Evolutionary conservation across 495 filamentous ascomycete genomes (phyloP).

Genomic region (Massariosphaeria phaeospora): DNA sequence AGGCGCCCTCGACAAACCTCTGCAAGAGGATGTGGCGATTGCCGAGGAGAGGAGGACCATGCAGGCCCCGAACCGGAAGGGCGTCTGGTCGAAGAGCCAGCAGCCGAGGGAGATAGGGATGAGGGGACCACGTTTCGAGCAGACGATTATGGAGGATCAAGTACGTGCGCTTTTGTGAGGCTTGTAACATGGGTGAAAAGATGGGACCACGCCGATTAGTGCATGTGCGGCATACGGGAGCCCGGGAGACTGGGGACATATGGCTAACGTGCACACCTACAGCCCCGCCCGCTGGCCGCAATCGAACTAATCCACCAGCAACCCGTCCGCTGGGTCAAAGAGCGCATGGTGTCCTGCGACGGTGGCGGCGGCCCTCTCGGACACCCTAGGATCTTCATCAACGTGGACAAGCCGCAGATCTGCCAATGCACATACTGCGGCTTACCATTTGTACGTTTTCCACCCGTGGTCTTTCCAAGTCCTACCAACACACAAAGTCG

Average conservation of each 20-base stretch:
- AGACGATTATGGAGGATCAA: slow-evolving; percentile 86
- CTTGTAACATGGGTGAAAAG: neutral
- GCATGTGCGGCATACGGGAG: neutral
- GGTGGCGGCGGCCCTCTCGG: slow-evolving; percentile 89
- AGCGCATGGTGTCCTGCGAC: slow-evolving; percentile 76
- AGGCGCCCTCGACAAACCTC: slow-evolving; percentile 41
- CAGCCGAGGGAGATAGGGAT: slow-evolving; percentile 73
- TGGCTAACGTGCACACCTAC: slow-evolving; percentile 19
- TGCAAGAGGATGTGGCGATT: slow-evolving; percentile 57
- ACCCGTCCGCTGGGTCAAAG: slow-evolving; percentile 86
- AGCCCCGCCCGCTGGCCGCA: slow-evolving; percentile 84
- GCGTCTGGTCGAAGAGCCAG: slow-evolving; percentile 79
- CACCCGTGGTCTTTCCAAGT: too few species aligned
- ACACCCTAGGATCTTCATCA: slow-evolving; percentile 93
- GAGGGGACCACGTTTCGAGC: slow-evolving; percentile 91
- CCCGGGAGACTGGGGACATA: neutral
- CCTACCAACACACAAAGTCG: too few species aligned
- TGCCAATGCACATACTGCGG: slow-evolving; percentile 87
- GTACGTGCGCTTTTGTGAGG: too few species aligned
- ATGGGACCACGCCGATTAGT: neutral
- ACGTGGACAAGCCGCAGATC: slow-evolving; percentile 95
- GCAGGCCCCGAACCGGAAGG: slow-evolving; percentile 83
- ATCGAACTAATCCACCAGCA: slow-evolving; percentile 95
- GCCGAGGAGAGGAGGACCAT: slow-evolving; percentile 55
- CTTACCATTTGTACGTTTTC: slow-evolving; percentile 75